phyloP scores from a whole-genome alignment of 139 green algal species.

The Tetradesmus lagerheimii region DNA sequence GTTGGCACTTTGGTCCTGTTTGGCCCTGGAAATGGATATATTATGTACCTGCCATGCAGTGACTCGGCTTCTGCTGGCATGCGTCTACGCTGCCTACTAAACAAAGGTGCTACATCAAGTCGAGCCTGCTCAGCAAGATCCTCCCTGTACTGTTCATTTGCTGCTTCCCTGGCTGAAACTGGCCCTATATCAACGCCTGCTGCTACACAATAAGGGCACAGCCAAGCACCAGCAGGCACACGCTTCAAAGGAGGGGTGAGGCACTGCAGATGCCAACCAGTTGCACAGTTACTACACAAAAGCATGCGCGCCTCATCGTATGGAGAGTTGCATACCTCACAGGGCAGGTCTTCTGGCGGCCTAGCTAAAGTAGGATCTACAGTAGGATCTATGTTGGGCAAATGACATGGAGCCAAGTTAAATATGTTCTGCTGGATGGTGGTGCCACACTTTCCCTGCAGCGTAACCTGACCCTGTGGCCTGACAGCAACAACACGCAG shows the following conservation, averaged over 20 bases:
- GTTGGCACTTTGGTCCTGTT: neutral
- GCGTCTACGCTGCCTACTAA: neutral
- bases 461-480: neutral
- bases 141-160: neutral
- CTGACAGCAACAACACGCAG: constrained; percentile 32
- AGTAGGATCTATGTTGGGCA: constrained; percentile 33
- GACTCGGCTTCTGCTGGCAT: neutral
- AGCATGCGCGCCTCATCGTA: neutral
- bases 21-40: neutral
- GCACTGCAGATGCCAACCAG: neutral
- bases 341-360: neutral
- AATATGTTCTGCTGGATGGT: neutral
- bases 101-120: neutral
- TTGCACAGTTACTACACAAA: neutral
- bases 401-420: constrained; percentile 9
- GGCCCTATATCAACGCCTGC: neutral
- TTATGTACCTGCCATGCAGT: neutral
- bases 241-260: neutral
- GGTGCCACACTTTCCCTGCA: constrained; percentile 18
- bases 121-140: neutral
- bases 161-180: neutral
- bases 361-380: constrained; percentile 10
- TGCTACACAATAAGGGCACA: neutral
- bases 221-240: neutral
- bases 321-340: neutral